Conservation (phyloP, 805 yeast species). For the Saccharomycopsis sp. region DNA sequence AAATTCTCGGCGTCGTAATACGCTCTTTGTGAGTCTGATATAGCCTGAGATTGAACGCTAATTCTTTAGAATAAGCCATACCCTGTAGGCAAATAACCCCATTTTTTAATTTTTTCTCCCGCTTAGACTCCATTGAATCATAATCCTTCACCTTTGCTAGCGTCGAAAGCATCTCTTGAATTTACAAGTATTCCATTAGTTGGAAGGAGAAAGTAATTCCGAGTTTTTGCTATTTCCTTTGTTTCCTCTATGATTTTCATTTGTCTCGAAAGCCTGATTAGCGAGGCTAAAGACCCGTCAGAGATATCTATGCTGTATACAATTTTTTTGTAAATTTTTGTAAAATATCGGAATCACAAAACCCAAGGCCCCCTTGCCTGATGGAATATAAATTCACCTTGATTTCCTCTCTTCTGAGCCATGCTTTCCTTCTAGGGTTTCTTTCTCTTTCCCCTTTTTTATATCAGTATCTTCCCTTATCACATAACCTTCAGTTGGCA, state of each 20-base stretch:
- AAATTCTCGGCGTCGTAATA: neutral
- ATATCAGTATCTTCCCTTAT: neutral
- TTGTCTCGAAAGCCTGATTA: neutral
- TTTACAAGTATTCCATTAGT: neutral
- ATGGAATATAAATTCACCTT: constrained; percentile 6
- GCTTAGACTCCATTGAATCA: no score
- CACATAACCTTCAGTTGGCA: neutral
- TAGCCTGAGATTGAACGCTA: neutral
- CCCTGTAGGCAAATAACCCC: neutral
- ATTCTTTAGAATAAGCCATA: no score
- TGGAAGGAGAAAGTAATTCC: neutral
- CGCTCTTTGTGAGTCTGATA: neutral
- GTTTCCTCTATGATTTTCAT: neutral
- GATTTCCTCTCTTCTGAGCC: constrained; percentile 5
- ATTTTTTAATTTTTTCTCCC: neutral
- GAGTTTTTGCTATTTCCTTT: neutral
- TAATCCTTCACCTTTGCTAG: neutral
- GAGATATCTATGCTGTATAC: neutral
- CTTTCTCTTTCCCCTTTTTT: neutral
- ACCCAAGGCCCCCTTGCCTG: neutral
- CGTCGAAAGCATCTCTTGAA: neutral
- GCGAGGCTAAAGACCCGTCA: neutral
- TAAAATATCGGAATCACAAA: neutral
- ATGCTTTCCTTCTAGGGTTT: neutral
- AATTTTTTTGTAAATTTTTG: neutral